These are phyloP conservation scores for Aureobasidium leucospermi DNA, from an alignment of 2,329 filamentous ascomycete species.

Conservation along the genomic window DNA sequence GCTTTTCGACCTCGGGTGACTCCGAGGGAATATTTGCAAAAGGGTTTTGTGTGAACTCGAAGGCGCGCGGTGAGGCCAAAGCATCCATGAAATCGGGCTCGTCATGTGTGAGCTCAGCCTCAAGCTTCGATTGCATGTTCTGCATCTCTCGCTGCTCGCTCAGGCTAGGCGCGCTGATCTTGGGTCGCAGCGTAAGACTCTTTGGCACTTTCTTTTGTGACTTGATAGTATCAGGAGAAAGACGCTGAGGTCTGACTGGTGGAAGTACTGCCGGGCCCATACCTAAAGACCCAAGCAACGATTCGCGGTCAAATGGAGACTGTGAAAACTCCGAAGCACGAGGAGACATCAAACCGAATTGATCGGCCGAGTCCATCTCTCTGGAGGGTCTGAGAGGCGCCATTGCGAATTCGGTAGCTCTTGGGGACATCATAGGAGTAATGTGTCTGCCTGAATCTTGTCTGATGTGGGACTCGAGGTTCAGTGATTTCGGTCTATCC, in stretches of 20 bases:
- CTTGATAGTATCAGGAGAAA: conserved; percentile 1
- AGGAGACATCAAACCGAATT: conserved; percentile 33
- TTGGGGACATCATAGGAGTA: conserved; percentile 29
- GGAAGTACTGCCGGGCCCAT: conserved; percentile 25
- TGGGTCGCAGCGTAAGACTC: conserved; percentile 20
- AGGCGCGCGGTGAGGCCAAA: conserved; percentile 63
- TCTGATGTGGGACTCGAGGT: conserved; percentile 12
- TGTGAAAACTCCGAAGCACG: conserved; percentile 35
- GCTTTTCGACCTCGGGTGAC: conserved; percentile 27
- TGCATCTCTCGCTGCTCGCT: conserved; percentile 27
- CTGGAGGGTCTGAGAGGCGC: conserved; percentile 25
- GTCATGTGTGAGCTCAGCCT: conserved; percentile 20
- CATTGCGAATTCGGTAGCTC: conserved; percentile 31
- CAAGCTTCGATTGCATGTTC: conserved; percentile 25
- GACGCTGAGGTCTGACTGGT: conserved; percentile 6
- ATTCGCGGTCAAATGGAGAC: conserved; percentile 28
- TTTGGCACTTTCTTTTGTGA: neutral
- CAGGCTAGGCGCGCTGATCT: conserved; percentile 28
- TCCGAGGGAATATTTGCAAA: conserved; percentile 39
- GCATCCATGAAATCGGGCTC: conserved; percentile 37
- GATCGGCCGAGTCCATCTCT: conserved; percentile 27
- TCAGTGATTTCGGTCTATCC: conserved; percentile 15
- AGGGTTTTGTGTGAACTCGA: conserved; percentile 65
- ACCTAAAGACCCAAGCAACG: conserved; percentile 28
- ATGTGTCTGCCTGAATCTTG: conserved; percentile 12